A percentile compares a stretch with the other conserved stretches of the same genome.
These are phyloP conservation scores for Trichoderma sp. DNA, from an alignment of 2,329 filamentous ascomycete species.

Conservation along the genomic window DNA sequence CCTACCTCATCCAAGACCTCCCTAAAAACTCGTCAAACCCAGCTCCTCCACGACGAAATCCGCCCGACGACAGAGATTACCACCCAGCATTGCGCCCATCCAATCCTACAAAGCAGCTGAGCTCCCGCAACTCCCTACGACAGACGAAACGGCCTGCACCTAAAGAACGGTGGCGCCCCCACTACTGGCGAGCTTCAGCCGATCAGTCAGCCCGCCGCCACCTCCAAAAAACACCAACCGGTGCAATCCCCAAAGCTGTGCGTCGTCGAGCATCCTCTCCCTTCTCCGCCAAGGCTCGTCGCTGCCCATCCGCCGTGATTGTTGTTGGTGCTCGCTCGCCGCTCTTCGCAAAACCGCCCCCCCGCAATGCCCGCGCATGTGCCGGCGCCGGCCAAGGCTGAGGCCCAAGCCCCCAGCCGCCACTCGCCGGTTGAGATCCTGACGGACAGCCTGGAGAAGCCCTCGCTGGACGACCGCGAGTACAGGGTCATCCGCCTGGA, in stretches of 20 bases:
- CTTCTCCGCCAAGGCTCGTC: not conserved
- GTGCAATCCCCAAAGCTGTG: not conserved
- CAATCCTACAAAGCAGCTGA: not conserved
- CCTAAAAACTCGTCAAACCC: not conserved
- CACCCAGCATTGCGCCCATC: not conserved
- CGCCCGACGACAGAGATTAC: not conserved
- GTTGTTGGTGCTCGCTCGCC: not conserved
- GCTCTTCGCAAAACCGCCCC: conserved; percentile 3
- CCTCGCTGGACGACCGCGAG: conserved; percentile 78
- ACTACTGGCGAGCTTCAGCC: conserved; percentile 13
- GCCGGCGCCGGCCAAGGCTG: conserved; percentile 23
- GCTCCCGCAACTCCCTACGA: not conserved
- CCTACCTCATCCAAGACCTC: not conserved
- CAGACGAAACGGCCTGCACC: conserved; percentile 2
- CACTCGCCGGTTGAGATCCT: conserved; percentile 44
- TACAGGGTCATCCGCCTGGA: conserved; percentile 84
- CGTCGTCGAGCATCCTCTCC: conserved; percentile 19
- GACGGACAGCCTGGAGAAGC: conserved; percentile 77
- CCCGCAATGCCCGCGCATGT: conserved; percentile 22
- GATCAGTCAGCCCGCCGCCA: conserved; percentile 21
- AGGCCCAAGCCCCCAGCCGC: conserved; percentile 29
- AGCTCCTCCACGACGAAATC: not conserved
- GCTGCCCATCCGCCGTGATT: not conserved
- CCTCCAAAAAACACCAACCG: conserved; percentile 17
- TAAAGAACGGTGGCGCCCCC: conserved; percentile 22